A percentile compares a stretch with the other conserved stretches of the same genome.
Evolutionary conservation across 495 filamentous ascomycete species (phyloP).

Genomic region (Jackrogersella multiformis): DNA sequence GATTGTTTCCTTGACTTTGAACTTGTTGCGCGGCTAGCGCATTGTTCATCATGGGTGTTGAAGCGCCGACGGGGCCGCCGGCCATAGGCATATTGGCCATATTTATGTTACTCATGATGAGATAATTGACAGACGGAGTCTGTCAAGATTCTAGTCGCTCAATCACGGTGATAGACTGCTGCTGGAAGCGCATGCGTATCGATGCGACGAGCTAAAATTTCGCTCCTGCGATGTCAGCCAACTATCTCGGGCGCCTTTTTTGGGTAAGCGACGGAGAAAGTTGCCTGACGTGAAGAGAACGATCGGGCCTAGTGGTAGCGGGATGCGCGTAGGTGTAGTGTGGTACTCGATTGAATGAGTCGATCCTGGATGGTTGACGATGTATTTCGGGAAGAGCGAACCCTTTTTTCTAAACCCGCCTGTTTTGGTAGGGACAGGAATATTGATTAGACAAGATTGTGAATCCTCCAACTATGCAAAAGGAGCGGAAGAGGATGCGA

Average conservation of each 20-base stretch:
- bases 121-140: constrained; percentile 40
- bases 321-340: constrained; percentile 26
- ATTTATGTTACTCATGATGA: constrained; percentile 77
- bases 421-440: constrained; percentile 19
- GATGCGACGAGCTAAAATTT: constrained; percentile 24
- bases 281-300: constrained; percentile 8
- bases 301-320: neutral
- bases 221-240: neutral
- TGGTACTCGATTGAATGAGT: constrained; percentile 21
- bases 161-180: constrained; percentile 28
- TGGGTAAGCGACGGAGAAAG: constrained; percentile 40
- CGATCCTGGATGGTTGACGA: neutral
- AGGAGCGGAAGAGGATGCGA: constrained; percentile 38
- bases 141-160: constrained; percentile 38
- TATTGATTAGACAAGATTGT: constrained; percentile 28
- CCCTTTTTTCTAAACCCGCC: constrained; percentile 18
- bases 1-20: constrained; percentile 52
- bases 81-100: constrained; percentile 71
- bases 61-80: constrained; percentile 69
- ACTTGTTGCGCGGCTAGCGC: constrained; percentile 54
- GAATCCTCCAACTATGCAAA: constrained; percentile 34
- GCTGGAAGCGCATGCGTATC: constrained; percentile 32
- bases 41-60: constrained; percentile 79
- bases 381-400: constrained; percentile 17
- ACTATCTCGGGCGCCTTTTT: constrained; percentile 17